Base-by-base conservation (phyloP, 2,329 filamentous ascomycete species). In the Didymella exigua region DNA sequence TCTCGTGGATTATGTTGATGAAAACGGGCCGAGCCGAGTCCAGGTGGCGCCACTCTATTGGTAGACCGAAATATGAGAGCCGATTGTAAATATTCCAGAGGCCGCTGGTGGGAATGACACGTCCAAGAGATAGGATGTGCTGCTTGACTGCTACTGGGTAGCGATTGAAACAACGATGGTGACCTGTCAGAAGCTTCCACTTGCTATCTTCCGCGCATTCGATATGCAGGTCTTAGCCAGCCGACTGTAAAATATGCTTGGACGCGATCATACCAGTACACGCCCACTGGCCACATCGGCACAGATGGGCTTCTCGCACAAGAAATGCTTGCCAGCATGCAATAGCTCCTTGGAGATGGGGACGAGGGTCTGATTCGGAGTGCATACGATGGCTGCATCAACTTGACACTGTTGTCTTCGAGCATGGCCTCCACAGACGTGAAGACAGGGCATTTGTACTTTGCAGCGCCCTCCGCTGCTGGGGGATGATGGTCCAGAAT, bases 281-380 rank as follows among this genome's bases (percentile, higher is more conserved):
- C 16, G 14, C 6, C 36, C 45, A n/a, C 34, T 41, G 2, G 34
- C 13, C 5, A 41, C 26, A 23, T 49, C 36, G 6, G 30, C 26
- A 30, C 27, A 49, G 4, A 40, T 49, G 11, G 45, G 45, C 19
- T 41, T 49, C 19, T 49, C 45, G 36, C 45, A 49, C 13, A 49
- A 9, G 9, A 41, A 18, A 19, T 49, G 45, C 11, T 40, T 19
- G 18, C 36, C 36, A 6, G 34, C 27, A 6, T 40, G 45, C 1
- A 49, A 16, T 2, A 49, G 36, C 27, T 40, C 19, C 19, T 49
- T 31, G 18, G 34, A 40, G 13, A 49, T 16, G 8, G 34, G 8
- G 4, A 49, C 45, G 27, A 40, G 36, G 4, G 45, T 40, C 27
- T 49, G 34, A 19, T 49, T 41, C 2, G 36, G 45, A 10, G 34